Evolutionary conservation across 2,329 filamentous ascomycete species (phyloP).

Genomic region (Arthrobotrys musiformis): DNA sequence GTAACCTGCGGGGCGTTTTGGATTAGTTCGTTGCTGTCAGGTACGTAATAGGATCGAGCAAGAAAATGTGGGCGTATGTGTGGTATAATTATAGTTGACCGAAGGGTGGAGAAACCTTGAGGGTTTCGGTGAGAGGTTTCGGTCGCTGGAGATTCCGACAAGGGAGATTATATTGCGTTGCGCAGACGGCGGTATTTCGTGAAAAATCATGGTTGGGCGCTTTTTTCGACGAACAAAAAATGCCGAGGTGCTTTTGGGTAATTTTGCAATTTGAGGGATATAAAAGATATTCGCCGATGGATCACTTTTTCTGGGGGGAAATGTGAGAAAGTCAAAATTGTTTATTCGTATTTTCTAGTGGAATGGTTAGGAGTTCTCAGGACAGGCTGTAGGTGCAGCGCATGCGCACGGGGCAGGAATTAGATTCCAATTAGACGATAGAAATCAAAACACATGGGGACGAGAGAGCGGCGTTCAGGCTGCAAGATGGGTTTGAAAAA

Average conservation of each 20-base stretch:
- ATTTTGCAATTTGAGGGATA: slow-evolving; percentile 40
- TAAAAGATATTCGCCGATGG: slow-evolving; percentile 15
- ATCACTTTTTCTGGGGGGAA: neutral
- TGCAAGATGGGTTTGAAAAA: neutral
- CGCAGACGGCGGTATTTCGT: slow-evolving; percentile 34
- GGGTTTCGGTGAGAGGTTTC: neutral
- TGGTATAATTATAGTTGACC: neutral
- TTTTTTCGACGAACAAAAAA: neutral
- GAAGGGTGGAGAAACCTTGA: slow-evolving; percentile 2
- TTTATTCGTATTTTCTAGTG: neutral
- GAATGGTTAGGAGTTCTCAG: neutral
- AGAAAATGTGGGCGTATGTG: neutral
- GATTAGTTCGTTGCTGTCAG: slow-evolving; percentile 29
- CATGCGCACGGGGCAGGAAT: neutral
- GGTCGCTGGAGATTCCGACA: slow-evolving; percentile 3
- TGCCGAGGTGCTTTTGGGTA: neutral
- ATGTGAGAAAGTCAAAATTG: neutral
- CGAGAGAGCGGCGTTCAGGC: slow-evolving; percentile 9
- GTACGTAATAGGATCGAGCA: slow-evolving; percentile 39
- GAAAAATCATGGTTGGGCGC: slow-evolving; percentile 7
- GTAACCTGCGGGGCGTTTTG: slow-evolving; percentile 11
- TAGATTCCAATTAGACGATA: neutral
- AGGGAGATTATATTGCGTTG: slow-evolving; percentile 25
- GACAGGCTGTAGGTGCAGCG: neutral
- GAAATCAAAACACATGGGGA: neutral